Evolutionary conservation across 78 protist species (phyloP).

Genomic region (Emiliania huxleyi): DNA sequence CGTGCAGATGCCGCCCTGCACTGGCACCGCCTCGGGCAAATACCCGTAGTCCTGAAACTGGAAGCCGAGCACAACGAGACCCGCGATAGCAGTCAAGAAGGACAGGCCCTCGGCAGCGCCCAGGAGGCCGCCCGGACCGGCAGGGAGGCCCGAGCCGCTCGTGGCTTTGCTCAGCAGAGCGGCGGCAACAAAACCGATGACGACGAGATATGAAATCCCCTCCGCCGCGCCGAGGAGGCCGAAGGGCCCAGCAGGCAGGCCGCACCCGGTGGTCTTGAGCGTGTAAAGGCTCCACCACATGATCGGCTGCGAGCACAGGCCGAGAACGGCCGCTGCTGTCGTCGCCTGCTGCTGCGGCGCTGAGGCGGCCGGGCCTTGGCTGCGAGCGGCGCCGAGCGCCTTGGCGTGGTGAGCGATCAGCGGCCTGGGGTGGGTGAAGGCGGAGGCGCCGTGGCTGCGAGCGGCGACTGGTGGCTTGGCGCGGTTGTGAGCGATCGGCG

Average conservation of each 20-base stretch:
- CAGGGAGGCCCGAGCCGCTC: neutral
- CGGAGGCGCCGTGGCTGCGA: too few species aligned
- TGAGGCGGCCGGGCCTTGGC: too few species aligned
- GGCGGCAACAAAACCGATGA: neutral
- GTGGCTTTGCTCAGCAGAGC: neutral
- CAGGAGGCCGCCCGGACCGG: neutral
- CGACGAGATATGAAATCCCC: neutral
- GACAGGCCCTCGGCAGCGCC: neutral
- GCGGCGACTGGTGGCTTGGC: too few species aligned
- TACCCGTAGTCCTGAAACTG: neutral
- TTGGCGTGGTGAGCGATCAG: too few species aligned
- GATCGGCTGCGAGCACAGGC: neutral
- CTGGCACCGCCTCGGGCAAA: neutral
- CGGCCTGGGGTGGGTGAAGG: too few species aligned
- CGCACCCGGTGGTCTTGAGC: neutral
- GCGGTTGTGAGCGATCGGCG: too few species aligned
- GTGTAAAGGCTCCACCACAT: neutral
- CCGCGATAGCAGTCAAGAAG: neutral
- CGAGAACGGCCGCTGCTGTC: neutral
- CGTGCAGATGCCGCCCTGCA: neutral
- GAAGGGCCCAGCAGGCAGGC: neutral
- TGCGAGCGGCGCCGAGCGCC: too few species aligned
- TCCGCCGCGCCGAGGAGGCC: neutral
- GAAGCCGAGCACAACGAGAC: neutral
- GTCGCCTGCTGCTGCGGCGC: too few species aligned